Percentiles rank a stretch among this genome's conserved stretches.
These are phyloP conservation scores for Pythium aquatile DNA, from an alignment of 352 stramenopile genomes.

Conservation along the genomic window DNA sequence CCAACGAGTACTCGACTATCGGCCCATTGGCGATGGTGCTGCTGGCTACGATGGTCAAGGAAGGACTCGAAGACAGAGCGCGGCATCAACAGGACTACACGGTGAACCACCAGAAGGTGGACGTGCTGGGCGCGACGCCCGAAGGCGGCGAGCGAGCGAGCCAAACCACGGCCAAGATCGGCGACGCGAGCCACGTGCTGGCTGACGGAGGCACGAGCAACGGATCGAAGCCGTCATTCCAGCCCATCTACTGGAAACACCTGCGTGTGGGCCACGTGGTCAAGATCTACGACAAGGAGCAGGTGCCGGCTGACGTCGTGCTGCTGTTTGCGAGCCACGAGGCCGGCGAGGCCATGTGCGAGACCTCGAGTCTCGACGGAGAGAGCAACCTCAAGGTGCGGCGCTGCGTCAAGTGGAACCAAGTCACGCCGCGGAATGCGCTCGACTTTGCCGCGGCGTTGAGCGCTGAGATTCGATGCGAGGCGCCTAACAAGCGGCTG, in stretches of 20 bases:
- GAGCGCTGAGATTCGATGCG: constrained; percentile 67
- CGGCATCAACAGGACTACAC: constrained; percentile 72
- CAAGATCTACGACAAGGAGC: constrained; percentile 83
- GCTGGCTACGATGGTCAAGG: constrained; percentile 83
- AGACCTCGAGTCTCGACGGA: constrained; percentile 81
- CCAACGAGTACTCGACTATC: constrained; percentile 87
- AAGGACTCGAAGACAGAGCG: constrained; percentile 72
- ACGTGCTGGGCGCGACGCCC: constrained; percentile 41
- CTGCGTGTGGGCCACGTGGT: constrained; percentile 88
- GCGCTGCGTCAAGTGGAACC: constrained; percentile 59
- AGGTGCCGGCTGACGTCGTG: constrained; percentile 92
- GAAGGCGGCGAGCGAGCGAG: constrained; percentile 10
- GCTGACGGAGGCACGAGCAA: constrained; percentile 11
- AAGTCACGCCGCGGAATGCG: constrained; percentile 32
- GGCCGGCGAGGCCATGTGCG: constrained; percentile 67
- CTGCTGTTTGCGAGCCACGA: constrained; percentile 84
- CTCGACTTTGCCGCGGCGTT: constrained; percentile 53
- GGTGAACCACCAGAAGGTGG: constrained; percentile 66
- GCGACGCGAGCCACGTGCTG: constrained; percentile 13
- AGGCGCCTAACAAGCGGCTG: constrained; percentile 75
- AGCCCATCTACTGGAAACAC: constrained; percentile 78
- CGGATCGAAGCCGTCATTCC: constrained; percentile 39
- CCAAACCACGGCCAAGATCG: constrained; percentile 17
- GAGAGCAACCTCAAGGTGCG: constrained; percentile 84
- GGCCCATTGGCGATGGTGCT: constrained; percentile 78